Conservation (phyloP, 106 monocot genomes). For the Acanthochlamys bracteata region DNA sequence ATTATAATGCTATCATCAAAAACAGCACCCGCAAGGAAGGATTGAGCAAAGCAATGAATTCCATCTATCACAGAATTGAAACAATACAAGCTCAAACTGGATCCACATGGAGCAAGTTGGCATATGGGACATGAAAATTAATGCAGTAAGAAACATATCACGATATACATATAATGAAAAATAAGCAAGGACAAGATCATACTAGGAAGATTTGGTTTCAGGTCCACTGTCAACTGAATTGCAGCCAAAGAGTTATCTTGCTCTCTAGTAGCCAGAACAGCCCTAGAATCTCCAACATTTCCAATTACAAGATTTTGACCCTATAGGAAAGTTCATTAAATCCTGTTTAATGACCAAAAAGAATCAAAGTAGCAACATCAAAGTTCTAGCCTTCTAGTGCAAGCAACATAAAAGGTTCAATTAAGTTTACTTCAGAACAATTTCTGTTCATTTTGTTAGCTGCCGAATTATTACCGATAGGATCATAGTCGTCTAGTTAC, state of each 20-base stretch:
- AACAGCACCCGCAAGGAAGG: no score
- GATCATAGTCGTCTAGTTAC: background rate
- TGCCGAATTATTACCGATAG: no score
- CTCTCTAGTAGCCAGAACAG: conserved; percentile 27
- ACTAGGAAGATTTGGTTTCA: conserved; percentile 34
- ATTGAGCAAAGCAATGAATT: no score
- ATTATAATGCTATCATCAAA: no score
- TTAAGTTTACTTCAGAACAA: background rate
- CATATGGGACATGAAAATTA: background rate
- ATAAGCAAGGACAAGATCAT: background rate
- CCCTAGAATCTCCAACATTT: conserved; percentile 40
- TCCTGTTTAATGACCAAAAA: background rate
- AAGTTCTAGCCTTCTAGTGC: background rate
- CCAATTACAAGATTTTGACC: conserved; percentile 31
- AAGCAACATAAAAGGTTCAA: background rate
- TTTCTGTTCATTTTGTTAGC: background rate
- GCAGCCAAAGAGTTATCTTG: conserved; percentile 12
- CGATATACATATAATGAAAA: background rate
- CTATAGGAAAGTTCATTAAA: conserved; percentile 4
- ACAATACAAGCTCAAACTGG: no score
- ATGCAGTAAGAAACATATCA: background rate
- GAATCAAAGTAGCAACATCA: background rate
- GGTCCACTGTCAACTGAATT: conserved; percentile 33
- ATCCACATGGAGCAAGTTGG: background rate
- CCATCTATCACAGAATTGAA: no score